Evolutionary conservation across 2,329 filamentous ascomycete genomes (phyloP).

Genomic region (Fusarium sp.): DNA sequence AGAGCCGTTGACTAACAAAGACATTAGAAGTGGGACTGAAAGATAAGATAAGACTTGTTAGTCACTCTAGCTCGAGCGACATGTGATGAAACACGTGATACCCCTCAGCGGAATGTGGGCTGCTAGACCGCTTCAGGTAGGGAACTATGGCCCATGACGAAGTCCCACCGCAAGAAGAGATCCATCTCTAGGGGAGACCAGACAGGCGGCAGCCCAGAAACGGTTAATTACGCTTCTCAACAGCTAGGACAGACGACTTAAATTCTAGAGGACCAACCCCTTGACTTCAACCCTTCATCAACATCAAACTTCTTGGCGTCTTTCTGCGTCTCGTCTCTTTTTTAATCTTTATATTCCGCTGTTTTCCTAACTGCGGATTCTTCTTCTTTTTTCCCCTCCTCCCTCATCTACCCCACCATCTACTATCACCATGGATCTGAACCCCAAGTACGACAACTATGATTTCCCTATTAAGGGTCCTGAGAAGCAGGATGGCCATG

Average conservation of each 20-base stretch:
- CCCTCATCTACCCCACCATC: constrained; percentile 41
- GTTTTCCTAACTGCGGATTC: constrained; percentile 17
- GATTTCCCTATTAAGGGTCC: constrained; percentile 88
- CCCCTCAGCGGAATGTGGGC: constrained; percentile 31
- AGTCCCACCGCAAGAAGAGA: constrained; percentile 44
- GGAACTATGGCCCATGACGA: constrained; percentile 45
- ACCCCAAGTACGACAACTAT: constrained; percentile 96
- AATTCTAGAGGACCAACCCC: constrained; percentile 38
- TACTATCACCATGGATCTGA: constrained; percentile 63
- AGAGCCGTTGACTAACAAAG: constrained; percentile 17
- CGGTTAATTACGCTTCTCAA: constrained; percentile 48
- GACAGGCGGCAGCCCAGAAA: constrained; percentile 40
- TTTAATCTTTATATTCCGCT: constrained; percentile 13
- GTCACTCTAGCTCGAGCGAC: constrained; percentile 28
- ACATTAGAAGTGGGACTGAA: constrained; percentile 15
- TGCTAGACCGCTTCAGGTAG: constrained; percentile 46
- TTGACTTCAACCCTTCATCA: constrained; percentile 30
- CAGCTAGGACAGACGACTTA: constrained; percentile 30
- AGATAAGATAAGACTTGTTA: constrained; percentile 26
- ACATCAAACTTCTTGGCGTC: constrained; percentile 17
- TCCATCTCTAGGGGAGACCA: constrained; percentile 48
- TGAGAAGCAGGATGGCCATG: constrained; percentile 78
- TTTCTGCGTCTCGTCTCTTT: constrained; percentile 12
- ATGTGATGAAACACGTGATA: constrained; percentile 46
- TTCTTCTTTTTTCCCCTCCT: constrained; percentile 6